Evolutionary conservation across 163 green algal genomes (phyloP).

Genomic region (Volvox carteri): DNA sequence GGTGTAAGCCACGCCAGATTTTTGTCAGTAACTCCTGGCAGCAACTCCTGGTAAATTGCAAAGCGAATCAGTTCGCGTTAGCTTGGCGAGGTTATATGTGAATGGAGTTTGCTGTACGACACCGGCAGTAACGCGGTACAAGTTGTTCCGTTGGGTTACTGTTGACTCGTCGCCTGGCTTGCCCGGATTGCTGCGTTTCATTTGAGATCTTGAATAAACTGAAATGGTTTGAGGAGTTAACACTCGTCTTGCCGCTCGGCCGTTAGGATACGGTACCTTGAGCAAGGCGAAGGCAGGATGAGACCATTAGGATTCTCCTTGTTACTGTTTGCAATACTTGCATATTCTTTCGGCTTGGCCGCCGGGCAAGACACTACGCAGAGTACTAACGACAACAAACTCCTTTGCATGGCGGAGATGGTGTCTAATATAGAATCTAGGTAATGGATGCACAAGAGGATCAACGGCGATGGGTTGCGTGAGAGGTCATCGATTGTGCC

Average conservation of each 20-base stretch:
- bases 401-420: conserved; percentile 62
- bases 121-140: neutral
- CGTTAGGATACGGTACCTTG: neutral
- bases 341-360: neutral
- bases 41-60: no score
- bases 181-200: neutral
- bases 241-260: neutral
- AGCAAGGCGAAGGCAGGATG: neutral
- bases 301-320: neutral
- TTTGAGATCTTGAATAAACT: neutral
- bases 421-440: conserved; percentile 59
- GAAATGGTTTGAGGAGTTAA: neutral
- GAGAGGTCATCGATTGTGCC: neutral
- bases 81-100: no score
- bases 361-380: conserved; percentile 31
- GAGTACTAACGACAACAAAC: conserved; percentile 44
- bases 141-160: neutral
- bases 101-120: neutral
- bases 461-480: neutral
- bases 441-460: conserved; percentile 3
- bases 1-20: no score
- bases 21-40: no score
- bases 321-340: neutral
- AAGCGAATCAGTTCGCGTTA: no score
- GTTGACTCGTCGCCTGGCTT: no score